These are phyloP conservation scores for Candida freyschussii DNA, from an alignment of 1,139 yeast genomes.

Conservation along the genomic window DNA sequence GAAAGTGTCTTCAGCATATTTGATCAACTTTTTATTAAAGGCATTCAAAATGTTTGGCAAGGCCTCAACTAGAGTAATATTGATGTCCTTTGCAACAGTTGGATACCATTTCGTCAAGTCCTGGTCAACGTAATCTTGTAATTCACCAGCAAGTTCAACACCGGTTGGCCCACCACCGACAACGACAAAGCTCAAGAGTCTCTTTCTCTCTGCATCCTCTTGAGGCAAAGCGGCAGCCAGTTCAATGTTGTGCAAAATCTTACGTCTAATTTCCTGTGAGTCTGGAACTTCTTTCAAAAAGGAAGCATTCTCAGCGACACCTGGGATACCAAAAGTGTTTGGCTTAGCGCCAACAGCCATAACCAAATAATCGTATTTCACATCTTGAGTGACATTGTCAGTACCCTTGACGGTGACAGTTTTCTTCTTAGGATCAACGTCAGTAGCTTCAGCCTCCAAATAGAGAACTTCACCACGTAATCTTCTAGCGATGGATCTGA, in stretches of 20 bases:
- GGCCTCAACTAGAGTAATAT: constrained; percentile 85
- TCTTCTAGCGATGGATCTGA: constrained; percentile 67
- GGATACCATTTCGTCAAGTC: constrained; percentile 90
- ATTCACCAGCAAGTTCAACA: constrained; percentile 93
- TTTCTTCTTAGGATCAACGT: constrained; percentile 65
- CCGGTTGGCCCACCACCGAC: constrained; percentile 98
- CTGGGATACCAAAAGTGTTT: constrained; percentile 89
- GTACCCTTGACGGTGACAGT: constrained; percentile 49
- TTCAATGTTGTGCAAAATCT: constrained; percentile 77
- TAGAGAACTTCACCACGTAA: constrained; percentile 76
- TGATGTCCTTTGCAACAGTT: constrained; percentile 71
- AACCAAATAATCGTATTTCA: constrained; percentile 73
- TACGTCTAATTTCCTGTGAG: constrained; percentile 69
- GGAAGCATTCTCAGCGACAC: constrained; percentile 81
- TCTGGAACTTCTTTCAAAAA: constrained; percentile 86
- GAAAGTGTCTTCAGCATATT: constrained; percentile 80
- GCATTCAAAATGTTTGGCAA: constrained; percentile 85
- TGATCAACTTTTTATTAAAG: constrained; percentile 79
- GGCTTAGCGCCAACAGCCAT: constrained; percentile 92
- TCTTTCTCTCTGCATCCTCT: constrained; percentile 73
- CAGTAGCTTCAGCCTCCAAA: constrained; percentile 88
- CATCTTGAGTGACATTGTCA: constrained; percentile 41
- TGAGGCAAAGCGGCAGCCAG: constrained; percentile 73
- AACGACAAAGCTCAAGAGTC: constrained; percentile 76
- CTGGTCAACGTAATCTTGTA: constrained; percentile 90